Base-by-base conservation (phyloP, 2,329 filamentous ascomycete genomes). In the Helotiales sp. region DNA sequence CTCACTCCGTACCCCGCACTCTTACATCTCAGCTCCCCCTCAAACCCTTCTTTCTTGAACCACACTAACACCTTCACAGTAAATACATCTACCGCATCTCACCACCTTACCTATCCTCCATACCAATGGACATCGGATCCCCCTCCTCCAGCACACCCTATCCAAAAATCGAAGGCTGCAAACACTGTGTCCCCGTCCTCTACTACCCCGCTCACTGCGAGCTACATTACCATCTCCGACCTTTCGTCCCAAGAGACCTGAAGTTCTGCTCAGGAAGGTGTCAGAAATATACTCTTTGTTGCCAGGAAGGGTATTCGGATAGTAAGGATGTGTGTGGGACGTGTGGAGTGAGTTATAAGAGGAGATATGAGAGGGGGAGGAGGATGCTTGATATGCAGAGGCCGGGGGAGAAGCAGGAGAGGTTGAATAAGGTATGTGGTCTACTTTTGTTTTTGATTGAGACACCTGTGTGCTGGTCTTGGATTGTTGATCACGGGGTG, bases 131-230 rank as follows among this genome's bases (percentile, higher is more conserved):
- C 19, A 57, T 63, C 13, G 66, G 67, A 12, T 49, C 57, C 1
- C 66, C 67, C 1, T 48, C 44, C 31, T 63, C 62, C n/a, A 1
- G 5, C 9, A 15, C 24, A 36, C 62, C 67, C 1, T 8, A 55
- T 12, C 33, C 59, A 15, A 34, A 36, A 29, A 22, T 25, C 13
- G 29, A 36, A n/a, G 62, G 61, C 17, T 69, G 67, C 38, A 56
- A 49, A 29, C 52, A 63, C 34, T 69, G 67, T 36, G 42, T 62
- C 5, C 67, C 67, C 8, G 64, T 66, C 2, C 62, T 65, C 9
- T 67, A 59, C 42, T 64, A 59, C 9, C 67, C 65, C 2, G 61
- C 63, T 1, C 66, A 69, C 31, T 69, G 67, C 53, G 64, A 69
- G 25, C 53, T 69, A 1, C 66, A 69, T 22, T 67, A 60, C 40